phyloP scores from a whole-genome alignment of 768 basidiomycete species.

The Suillus clintonianus region DNA sequence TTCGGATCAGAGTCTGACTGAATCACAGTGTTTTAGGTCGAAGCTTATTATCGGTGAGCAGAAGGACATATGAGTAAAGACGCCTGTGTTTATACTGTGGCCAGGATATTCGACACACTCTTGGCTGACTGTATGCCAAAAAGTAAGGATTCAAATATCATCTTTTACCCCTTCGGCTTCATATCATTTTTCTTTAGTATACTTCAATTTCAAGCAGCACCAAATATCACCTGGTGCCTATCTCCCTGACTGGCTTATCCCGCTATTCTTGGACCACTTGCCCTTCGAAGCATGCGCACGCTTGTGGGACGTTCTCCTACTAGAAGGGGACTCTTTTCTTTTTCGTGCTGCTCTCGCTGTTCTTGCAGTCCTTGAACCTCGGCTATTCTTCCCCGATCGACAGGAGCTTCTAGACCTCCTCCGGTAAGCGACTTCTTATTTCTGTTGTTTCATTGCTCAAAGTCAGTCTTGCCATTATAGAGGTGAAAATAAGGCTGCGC shows the following conservation, averaged over 20 bases:
- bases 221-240: constrained; percentile 87
- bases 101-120: constrained; percentile 88
- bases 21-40: constrained; percentile 55
- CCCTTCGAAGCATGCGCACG: constrained; percentile 90
- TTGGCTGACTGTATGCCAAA: constrained; percentile 94
- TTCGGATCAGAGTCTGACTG: constrained; percentile 28
- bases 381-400: constrained; percentile 86
- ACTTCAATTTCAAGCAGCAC: constrained; percentile 94
- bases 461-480: constrained; percentile 35
- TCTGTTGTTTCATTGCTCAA: constrained; percentile 13
- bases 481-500: constrained; percentile 80
- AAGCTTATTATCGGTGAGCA: constrained; percentile 84
- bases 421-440: constrained; percentile 44
- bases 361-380: constrained; percentile 78
- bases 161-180: neutral
- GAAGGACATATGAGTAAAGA: too few species aligned
- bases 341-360: constrained; percentile 85
- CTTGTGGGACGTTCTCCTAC: constrained; percentile 83
- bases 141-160: constrained; percentile 47
- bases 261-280: constrained; percentile 83
- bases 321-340: constrained; percentile 90
- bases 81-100: neutral
- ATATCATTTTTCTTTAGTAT: constrained; percentile 51
- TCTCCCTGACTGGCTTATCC: constrained; percentile 77
- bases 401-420: constrained; percentile 79